Conservation (phyloP, 1,284 basidiomycete genomes). For the Ustilago curta region DNA sequence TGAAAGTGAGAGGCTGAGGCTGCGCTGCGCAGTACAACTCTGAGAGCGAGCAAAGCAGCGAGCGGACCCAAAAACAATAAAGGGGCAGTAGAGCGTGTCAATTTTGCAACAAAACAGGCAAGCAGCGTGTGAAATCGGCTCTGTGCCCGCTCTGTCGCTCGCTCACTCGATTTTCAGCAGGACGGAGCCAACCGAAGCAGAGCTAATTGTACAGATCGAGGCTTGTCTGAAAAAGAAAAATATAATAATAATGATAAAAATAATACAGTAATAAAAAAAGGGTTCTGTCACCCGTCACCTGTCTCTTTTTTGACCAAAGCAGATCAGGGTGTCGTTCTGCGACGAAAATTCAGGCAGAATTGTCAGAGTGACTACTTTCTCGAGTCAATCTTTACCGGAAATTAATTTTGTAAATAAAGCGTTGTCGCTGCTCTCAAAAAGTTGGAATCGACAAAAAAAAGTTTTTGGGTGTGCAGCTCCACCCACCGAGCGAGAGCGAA, state of each 20-base stretch:
- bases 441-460: background rate
- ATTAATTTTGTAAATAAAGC: background rate
- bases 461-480: background rate
- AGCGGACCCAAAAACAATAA: no score
- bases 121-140: slow-evolving; percentile 4
- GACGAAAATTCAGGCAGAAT: slow-evolving; percentile 4
- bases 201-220: slow-evolving; percentile 7
- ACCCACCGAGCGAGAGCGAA: background rate
- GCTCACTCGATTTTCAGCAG: slow-evolving; percentile 4
- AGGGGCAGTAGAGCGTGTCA: no score
- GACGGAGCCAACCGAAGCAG: slow-evolving; percentile 2
- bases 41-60: no score
- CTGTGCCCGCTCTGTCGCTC: no score
- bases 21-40: no score
- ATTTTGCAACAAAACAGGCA: background rate
- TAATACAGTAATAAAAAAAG: no score
- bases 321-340: slow-evolving; percentile 3
- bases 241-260: no score
- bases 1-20: no score
- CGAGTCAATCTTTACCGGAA: background rate
- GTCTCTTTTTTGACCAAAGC: background rate
- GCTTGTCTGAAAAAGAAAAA: no score
- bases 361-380: slow-evolving; percentile 15
- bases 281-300: background rate
- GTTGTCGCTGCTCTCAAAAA: background rate